Evolutionary conservation across 352 stramenopile genomes (phyloP).

Genomic region (Pythium coloratum): DNA sequence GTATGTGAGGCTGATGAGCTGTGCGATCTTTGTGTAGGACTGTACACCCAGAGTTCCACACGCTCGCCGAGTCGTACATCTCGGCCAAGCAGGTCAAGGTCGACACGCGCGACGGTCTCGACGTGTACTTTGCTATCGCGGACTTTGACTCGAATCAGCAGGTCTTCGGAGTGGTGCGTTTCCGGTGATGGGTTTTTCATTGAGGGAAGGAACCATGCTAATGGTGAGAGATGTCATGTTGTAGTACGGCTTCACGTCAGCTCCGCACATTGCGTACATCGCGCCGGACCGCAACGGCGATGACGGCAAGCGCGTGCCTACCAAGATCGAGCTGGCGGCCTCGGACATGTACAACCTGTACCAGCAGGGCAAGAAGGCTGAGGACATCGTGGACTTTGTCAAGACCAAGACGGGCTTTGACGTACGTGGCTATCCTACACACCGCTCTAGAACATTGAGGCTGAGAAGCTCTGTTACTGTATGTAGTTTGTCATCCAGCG

Average conservation of each 20-base stretch:
- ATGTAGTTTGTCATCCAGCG: constrained; percentile 53
- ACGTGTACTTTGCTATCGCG: constrained; percentile 75
- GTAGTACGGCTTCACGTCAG: constrained; percentile 79
- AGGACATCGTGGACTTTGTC: constrained; percentile 69
- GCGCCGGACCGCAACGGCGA: constrained; percentile 60
- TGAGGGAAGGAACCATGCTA: background rate
- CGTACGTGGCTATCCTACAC: constrained; percentile 24
- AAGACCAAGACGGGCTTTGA: constrained; percentile 85
- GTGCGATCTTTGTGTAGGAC: constrained; percentile 30
- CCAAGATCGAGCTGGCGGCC: constrained; percentile 52
- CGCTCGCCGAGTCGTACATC: constrained; percentile 65
- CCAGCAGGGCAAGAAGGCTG: constrained; percentile 66
- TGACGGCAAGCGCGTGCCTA: constrained; percentile 43
- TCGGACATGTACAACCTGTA: constrained; percentile 82
- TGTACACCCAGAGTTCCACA: constrained; percentile 66
- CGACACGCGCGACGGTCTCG: constrained; percentile 72
- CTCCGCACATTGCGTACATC: constrained; percentile 76
- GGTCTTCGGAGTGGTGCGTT: constrained; percentile 58
- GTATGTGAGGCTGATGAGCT: background rate
- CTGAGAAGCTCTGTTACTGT: background rate
- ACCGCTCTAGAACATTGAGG: too few relatives aligned
- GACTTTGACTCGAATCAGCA: constrained; percentile 77
- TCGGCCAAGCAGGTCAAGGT: constrained; percentile 67
- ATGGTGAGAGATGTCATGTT: background rate
- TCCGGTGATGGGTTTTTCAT: background rate